A percentile compares a stretch with the other conserved stretches of the same genome.
Evolutionary conservation across 805 yeast species (phyloP).

Genomic region (Suhomyces pyralidae): DNA sequence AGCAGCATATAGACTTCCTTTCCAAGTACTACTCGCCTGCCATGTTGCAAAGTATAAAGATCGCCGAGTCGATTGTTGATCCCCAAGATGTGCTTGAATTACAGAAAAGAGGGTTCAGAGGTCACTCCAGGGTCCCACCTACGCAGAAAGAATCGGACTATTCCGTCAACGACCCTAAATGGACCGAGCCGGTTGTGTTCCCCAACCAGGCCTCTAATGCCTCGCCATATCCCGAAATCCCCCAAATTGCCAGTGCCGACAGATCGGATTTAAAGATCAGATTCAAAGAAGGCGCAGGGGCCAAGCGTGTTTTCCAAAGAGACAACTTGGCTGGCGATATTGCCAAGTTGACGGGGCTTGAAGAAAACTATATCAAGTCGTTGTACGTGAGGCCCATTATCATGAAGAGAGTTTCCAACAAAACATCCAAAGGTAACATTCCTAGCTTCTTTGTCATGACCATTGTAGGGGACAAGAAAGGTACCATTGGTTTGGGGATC

Average conservation of each 20-base stretch:
- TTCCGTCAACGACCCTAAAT: slow-evolving; percentile 65
- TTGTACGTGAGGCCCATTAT: slow-evolving; percentile 65
- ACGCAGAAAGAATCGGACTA: slow-evolving; percentile 63
- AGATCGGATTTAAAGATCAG: slow-evolving; percentile 39
- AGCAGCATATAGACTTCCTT: slow-evolving; percentile 53
- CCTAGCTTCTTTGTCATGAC: slow-evolving; percentile 78
- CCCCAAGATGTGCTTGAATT: slow-evolving; percentile 56
- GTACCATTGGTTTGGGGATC: slow-evolving; percentile 93
- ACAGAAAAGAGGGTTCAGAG: slow-evolving; percentile 28
- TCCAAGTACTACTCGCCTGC: slow-evolving; percentile 79
- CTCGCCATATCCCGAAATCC: slow-evolving; percentile 57
- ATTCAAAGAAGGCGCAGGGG: slow-evolving; percentile 24
- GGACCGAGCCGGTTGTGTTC: slow-evolving; percentile 60
- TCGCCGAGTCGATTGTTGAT: slow-evolving; percentile 72
- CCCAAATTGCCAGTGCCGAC: slow-evolving; percentile 53
- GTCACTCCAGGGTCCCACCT: slow-evolving; percentile 59
- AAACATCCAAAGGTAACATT: slow-evolving; percentile 89
- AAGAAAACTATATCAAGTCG: slow-evolving; percentile 55
- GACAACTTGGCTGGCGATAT: slow-evolving; percentile 52
- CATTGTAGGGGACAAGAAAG: slow-evolving; percentile 89
- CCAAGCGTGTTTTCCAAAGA: slow-evolving; percentile 8
- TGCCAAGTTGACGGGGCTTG: slow-evolving; percentile 63
- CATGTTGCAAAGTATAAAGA: slow-evolving; percentile 73
- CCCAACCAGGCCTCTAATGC: slow-evolving; percentile 48
- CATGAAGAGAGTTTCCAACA: slow-evolving; percentile 80